Conservation (phyloP, 2,329 filamentous ascomycete genomes). For the Anthostomella pinea region DNA sequence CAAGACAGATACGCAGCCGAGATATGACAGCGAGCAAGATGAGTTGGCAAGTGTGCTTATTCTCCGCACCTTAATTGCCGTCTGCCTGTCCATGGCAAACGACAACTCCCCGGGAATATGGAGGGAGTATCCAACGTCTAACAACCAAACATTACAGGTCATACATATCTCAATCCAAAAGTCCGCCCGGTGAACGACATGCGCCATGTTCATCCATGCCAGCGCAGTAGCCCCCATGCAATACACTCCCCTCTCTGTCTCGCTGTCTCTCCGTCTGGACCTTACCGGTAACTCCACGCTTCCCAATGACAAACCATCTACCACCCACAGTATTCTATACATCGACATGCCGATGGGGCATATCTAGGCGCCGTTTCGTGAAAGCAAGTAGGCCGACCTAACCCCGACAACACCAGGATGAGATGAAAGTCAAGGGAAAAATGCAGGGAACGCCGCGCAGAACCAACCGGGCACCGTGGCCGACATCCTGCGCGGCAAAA, state of each 20-base stretch:
- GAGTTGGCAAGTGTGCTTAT: constrained; percentile 26
- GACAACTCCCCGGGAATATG: constrained; percentile 4
- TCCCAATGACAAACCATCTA: not conserved
- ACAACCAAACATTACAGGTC: too few species aligned
- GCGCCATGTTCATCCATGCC: constrained; percentile 1
- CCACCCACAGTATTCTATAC: not conserved
- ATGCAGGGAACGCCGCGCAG: too few species aligned
- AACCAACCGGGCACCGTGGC: too few species aligned
- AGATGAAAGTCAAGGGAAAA: too few species aligned
- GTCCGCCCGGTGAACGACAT: not conserved
- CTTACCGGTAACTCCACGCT: not conserved
- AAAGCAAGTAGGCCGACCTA: too few species aligned
- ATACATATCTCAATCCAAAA: constrained; percentile 13
- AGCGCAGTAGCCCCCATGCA: not conserved
- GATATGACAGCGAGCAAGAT: constrained; percentile 3
- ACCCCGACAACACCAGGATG: too few species aligned
- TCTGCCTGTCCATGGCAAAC: constrained; percentile 12
- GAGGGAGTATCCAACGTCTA: constrained; percentile 22
- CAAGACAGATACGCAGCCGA: too few species aligned
- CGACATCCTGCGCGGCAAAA: too few species aligned
- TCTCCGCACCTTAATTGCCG: constrained; percentile 24
- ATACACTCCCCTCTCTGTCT: not conserved
- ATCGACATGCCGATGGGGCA: too few species aligned
- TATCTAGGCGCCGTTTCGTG: too few species aligned
- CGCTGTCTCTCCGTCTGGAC: not conserved